phyloP scores from a whole-genome alignment of 345 rosid genomes.

The Clarkia xantiana region DNA sequence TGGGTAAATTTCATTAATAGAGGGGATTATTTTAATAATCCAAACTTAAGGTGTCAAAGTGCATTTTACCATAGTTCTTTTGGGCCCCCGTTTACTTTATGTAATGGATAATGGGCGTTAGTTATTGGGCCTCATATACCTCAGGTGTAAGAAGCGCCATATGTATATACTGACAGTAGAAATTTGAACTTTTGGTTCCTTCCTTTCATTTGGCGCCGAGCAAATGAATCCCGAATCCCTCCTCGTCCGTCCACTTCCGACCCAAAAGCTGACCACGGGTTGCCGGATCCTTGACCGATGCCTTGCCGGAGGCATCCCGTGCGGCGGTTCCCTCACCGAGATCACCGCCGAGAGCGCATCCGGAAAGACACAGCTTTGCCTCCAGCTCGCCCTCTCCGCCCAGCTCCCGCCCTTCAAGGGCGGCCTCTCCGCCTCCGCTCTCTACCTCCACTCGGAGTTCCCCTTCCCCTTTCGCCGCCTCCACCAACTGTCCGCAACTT shows the following conservation, averaged over 20 bases:
- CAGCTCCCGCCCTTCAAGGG: slow-evolving; percentile 68
- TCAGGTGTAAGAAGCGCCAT: too few relatives aligned
- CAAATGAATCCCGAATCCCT: slow-evolving; percentile 33
- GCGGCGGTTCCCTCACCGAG: slow-evolving; percentile 53
- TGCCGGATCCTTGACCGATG: slow-evolving; percentile 46
- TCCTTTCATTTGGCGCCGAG: too few relatives aligned
- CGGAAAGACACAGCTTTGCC: slow-evolving; percentile 84
- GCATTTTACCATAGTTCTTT: too few relatives aligned
- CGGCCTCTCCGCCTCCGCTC: slow-evolving; percentile 61
- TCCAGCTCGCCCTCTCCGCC: slow-evolving; percentile 57
- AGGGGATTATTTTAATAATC: too few relatives aligned
- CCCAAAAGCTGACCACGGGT: slow-evolving; percentile 47
- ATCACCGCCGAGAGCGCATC: slow-evolving; percentile 75
- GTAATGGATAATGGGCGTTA: too few relatives aligned
- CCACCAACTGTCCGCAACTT: slow-evolving; percentile 35
- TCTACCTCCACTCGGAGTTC: slow-evolving; percentile 63
- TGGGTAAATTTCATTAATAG: too few relatives aligned
- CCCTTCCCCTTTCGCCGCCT: slow-evolving; percentile 79
- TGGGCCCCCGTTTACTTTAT: too few relatives aligned
- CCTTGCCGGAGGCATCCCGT: slow-evolving; percentile 66
- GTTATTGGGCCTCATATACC: too few relatives aligned
- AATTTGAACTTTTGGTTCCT: too few relatives aligned
- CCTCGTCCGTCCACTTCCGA: slow-evolving; percentile 11
- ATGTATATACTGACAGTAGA: too few relatives aligned
- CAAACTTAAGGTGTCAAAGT: too few relatives aligned